A percentile compares a stretch with the other conserved stretches of the same genome.
These are phyloP conservation scores for Volvariella surrecta DNA, from an alignment of 1,284 basidiomycete genomes.

Conservation along the genomic window DNA sequence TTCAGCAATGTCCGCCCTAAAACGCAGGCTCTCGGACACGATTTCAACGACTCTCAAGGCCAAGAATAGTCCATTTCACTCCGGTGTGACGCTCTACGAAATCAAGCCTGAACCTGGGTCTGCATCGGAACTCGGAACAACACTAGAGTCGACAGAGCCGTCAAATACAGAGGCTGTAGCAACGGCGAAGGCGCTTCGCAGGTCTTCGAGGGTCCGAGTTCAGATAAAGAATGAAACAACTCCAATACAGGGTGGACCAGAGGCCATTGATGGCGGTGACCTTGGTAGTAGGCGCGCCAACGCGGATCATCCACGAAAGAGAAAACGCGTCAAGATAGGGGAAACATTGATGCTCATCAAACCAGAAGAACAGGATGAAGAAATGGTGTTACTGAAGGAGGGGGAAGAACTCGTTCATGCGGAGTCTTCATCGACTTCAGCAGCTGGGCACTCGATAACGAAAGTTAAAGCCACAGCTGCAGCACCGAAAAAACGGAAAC, in stretches of 20 bases:
- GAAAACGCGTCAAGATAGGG: too few relatives aligned
- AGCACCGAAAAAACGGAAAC: conserved; percentile 24
- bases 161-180: too few relatives aligned
- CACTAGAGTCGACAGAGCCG: too few relatives aligned
- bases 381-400: background rate
- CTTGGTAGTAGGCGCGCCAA: too few relatives aligned
- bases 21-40: background rate
- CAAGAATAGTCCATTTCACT: conserved; percentile 31
- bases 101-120: background rate
- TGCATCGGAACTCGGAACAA: background rate
- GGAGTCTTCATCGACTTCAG: background rate
- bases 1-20: background rate
- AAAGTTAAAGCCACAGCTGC: conserved; percentile 10
- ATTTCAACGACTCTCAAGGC: conserved; percentile 22
- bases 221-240: too few relatives aligned
- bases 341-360: too few relatives aligned
- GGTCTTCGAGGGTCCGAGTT: too few relatives aligned
- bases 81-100: conserved; percentile 38
- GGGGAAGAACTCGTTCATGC: background rate
- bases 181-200: too few relatives aligned
- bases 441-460: background rate
- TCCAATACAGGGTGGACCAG: too few relatives aligned
- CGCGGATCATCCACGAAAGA: too few relatives aligned
- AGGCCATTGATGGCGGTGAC: too few relatives aligned
- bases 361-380: too few relatives aligned